Evolutionary conservation across 208 protist species (phyloP).

Genomic region (Trypanosoma boissoni): DNA sequence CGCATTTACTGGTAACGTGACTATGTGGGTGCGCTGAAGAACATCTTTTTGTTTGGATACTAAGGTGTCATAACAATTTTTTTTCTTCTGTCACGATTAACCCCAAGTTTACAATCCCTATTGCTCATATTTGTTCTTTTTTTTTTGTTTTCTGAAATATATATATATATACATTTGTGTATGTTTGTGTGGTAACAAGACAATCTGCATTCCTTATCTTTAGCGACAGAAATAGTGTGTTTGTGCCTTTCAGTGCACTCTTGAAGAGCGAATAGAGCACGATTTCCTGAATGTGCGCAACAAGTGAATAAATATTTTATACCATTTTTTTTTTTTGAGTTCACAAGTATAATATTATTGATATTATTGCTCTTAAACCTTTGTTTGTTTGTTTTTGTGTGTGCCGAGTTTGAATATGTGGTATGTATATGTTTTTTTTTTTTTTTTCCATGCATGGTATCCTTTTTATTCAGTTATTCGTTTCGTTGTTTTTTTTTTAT

Average conservation of each 20-base stretch:
- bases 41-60: not conserved
- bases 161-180: not conserved
- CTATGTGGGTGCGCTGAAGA: not conserved
- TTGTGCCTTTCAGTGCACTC: not conserved
- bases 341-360: too few species aligned
- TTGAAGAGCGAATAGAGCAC: not conserved
- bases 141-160: not conserved
- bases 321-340: too few species aligned
- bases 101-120: too few species aligned
- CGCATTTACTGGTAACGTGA: constrained; percentile 74
- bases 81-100: not conserved
- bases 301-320: too few species aligned
- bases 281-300: too few species aligned
- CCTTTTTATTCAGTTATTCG: too few species aligned
- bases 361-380: too few species aligned
- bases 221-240: too few species aligned
- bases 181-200: not conserved
- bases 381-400: too few species aligned
- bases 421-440: too few species aligned
- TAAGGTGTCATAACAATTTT: constrained; percentile 2
- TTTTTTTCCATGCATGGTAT: too few species aligned
- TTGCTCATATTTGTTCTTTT: not conserved
- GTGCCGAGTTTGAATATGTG: too few species aligned
- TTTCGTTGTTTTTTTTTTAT: constrained; percentile 12
- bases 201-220: not conserved